Evolutionary conservation across 495 filamentous ascomycete species (phyloP).

Genomic region (Pseudevernia furfuracea): DNA sequence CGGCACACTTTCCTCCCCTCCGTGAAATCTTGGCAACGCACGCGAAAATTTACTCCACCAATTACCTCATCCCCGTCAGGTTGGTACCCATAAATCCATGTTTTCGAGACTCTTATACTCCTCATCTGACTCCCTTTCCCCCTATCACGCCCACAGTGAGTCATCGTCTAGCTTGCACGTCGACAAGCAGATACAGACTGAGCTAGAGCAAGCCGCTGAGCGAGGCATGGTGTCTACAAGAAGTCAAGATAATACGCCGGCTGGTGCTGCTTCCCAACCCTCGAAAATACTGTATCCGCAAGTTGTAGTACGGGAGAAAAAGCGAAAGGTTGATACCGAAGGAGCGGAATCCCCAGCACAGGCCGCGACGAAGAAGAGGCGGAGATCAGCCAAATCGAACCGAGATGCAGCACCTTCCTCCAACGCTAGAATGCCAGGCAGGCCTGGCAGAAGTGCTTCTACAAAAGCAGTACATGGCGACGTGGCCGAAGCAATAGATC

Average conservation of each 20-base stretch:
- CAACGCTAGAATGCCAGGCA: neutral
- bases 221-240: slow-evolving; percentile 11
- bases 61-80: slow-evolving; percentile 6
- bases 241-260: slow-evolving; percentile 10
- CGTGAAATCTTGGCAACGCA: slow-evolving; percentile 9
- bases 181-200: slow-evolving; percentile 3
- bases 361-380: neutral
- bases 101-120: neutral
- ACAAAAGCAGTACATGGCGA: neutral
- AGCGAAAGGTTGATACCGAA: neutral
- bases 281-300: neutral
- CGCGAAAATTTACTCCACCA: slow-evolving; percentile 6
- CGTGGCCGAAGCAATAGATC: neutral
- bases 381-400: neutral
- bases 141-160: neutral
- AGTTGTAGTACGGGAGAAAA: neutral
- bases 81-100: slow-evolving; percentile 6
- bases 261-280: neutral
- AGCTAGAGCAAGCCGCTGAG: slow-evolving; percentile 8
- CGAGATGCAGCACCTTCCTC: neutral
- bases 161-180: neutral
- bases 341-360: neutral
- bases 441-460: neutral
- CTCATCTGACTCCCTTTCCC: neutral
- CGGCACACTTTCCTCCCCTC: neutral